Evolutionary conservation across 2,329 filamentous ascomycete species (phyloP).

Genomic region (Myriosclerotinia scirpicola): DNA sequence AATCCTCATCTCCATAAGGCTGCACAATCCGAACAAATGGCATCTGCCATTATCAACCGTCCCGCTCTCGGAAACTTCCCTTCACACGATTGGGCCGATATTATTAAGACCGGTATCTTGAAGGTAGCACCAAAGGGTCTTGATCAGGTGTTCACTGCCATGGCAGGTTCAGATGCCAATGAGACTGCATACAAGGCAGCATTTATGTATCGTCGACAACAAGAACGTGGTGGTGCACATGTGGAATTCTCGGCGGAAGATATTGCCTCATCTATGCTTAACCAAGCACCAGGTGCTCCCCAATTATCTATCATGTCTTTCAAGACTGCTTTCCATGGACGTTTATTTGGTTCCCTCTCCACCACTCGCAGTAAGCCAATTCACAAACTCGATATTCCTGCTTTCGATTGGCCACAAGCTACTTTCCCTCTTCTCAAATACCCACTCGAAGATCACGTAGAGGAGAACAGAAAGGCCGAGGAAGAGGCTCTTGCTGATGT

Average conservation of each 20-base stretch:
- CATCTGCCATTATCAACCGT: slow-evolving; percentile 71
- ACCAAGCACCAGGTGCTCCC: slow-evolving; percentile 70
- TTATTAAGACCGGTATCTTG: slow-evolving; percentile 70
- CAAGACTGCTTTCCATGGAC: slow-evolving; percentile 76
- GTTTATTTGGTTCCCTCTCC: slow-evolving; percentile 74
- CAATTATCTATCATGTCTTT: slow-evolving; percentile 77
- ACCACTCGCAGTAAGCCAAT: slow-evolving; percentile 81
- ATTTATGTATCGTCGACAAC: slow-evolving; percentile 77
- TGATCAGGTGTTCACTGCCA: slow-evolving; percentile 77
- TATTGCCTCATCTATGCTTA: slow-evolving; percentile 66
- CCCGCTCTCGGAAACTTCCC: slow-evolving; percentile 82
- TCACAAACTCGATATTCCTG: slow-evolving; percentile 85
- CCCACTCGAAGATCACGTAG: slow-evolving; percentile 66
- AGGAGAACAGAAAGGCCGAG: slow-evolving; percentile 72
- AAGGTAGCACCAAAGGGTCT: slow-evolving; percentile 72
- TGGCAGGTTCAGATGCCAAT: slow-evolving; percentile 79
- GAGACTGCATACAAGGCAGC: slow-evolving; percentile 84
- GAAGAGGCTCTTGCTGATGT: slow-evolving; percentile 70
- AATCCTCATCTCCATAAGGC: slow-evolving; percentile 67
- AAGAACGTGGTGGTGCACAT: slow-evolving; percentile 63
- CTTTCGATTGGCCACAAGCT: slow-evolving; percentile 85
- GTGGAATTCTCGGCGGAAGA: slow-evolving; percentile 73
- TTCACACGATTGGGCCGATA: slow-evolving; percentile 69
- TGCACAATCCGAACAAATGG: slow-evolving; percentile 70
- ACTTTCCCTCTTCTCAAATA: slow-evolving; percentile 77